phyloP scores from a whole-genome alignment of 2,329 filamentous ascomycete genomes.

The Apiospora marii region DNA sequence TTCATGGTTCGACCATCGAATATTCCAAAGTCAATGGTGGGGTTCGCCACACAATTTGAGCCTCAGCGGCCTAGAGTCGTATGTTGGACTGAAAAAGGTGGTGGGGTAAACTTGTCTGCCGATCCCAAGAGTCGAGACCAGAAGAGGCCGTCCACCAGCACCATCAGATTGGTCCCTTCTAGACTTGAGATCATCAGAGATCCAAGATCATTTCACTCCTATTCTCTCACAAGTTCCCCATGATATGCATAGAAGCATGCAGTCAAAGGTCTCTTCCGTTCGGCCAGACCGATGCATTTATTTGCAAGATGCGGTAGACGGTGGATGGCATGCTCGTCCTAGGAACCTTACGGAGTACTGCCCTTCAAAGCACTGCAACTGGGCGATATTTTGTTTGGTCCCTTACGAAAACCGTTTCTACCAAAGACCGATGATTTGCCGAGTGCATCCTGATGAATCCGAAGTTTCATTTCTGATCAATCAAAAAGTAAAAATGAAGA shows the following conservation, averaged over 20 bases:
- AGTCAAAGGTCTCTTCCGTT: not conserved
- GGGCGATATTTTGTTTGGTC: no score
- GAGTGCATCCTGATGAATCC: no score
- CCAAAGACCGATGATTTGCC: no score
- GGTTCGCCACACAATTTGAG: conserved; percentile 14
- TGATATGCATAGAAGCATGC: not conserved
- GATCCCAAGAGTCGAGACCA: not conserved
- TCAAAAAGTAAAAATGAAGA: no score
- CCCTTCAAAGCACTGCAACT: no score
- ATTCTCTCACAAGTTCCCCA: not conserved
- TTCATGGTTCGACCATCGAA: conserved; percentile 12
- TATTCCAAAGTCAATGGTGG: not conserved
- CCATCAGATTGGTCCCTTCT: not conserved
- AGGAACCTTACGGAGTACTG: not conserved
- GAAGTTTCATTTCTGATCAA: no score
- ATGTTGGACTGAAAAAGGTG: not conserved
- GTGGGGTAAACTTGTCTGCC: not conserved
- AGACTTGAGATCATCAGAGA: not conserved
- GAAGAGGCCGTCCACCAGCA: not conserved
- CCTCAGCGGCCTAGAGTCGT: conserved; percentile 14
- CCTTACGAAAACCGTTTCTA: no score
- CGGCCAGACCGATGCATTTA: no score
- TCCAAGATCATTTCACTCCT: not conserved
- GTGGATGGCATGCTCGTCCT: no score
- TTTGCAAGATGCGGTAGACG: no score